These are phyloP conservation scores for Talaromyces nanjingensis DNA, from an alignment of 495 filamentous ascomycete species.

Conservation along the genomic window DNA sequence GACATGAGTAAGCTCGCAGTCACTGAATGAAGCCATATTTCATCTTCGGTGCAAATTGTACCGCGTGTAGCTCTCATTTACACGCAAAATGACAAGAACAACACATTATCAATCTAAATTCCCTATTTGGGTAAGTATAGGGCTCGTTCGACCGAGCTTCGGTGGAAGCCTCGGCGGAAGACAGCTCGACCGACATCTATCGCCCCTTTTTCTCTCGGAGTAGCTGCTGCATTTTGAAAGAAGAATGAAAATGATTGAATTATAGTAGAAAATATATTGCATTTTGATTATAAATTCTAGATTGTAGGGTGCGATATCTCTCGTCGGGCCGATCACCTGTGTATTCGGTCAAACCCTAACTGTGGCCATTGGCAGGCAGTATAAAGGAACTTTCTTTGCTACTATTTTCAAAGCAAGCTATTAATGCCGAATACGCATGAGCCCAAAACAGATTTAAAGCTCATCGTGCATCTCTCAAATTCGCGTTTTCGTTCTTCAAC, in stretches of 20 bases:
- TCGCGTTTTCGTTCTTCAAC: background rate
- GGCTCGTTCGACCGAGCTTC: background rate
- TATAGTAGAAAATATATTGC: background rate
- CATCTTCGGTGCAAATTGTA: background rate
- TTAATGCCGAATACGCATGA: background rate
- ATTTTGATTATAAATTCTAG: background rate
- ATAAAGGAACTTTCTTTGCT: background rate
- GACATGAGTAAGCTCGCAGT: background rate
- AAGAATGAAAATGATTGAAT: background rate
- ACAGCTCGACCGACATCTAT: background rate
- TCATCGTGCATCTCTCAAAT: background rate
- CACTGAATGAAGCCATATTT: background rate
- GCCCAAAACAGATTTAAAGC: background rate
- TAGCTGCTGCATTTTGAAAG: background rate
- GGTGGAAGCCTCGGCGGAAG: background rate
- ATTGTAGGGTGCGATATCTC: background rate
- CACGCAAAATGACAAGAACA: background rate
- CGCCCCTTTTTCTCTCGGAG: background rate
- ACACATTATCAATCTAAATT: background rate
- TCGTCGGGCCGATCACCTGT: background rate
- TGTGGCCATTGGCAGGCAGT: background rate
- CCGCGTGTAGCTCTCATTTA: background rate
- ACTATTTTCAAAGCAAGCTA: background rate
- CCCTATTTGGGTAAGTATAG: background rate
- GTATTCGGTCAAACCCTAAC: background rate